Base-by-base conservation (phyloP, 129 eudicot species). In the Deinandra increscens region DNA sequence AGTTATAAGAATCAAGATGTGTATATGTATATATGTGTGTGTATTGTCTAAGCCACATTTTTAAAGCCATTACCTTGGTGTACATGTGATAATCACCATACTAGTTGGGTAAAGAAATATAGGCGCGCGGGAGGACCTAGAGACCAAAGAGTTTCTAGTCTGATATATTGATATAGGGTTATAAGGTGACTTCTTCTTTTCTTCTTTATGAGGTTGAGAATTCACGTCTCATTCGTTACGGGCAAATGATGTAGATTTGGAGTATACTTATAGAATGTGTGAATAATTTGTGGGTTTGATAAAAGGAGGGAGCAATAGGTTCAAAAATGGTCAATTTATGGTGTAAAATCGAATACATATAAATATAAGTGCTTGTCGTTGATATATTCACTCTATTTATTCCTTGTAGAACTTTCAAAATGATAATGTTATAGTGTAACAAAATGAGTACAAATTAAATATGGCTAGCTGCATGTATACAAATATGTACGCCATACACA, bases 71-170 rank as follows among this genome's bases (percentile, higher is more conserved):
- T 69, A 51, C 63, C 39, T 60, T 13, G 26, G 7, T 49, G 31
- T 48, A 48, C 80, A 36, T 46, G 70, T 63, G 65, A 53, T 54
- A 37, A 34, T 56, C 60, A 44, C 68, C 66, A 36, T 18, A 48
- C 51, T 42, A 46, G 36, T 64, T 64, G 50, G 71, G 63, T n/a
- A n/a, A n/a, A n/a, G n/a, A n/a, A n/a, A n/a, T n/a, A n/a, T n/a
- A n/a, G n/a, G n/a, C n/a, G n/a, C n/a, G n/a, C n/a, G n/a, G n/a
- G n/a, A n/a, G n/a, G n/a, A n/a, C n/a, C n/a, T n/a, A n/a, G n/a
- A n/a, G n/a, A n/a, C n/a, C n/a, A n/a, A n/a, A n/a, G n/a, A n/a
- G n/a, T n/a, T n/a, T n/a, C n/a, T n/a, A n/a, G n/a, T n/a, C n/a
- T n/a, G n/a, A n/a, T n/a, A n/a, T n/a, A n/a, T n/a, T n/a, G n/a